Evolutionary conservation across 352 stramenopile genomes (phyloP).

Genomic region (Phytophthora sp.): DNA sequence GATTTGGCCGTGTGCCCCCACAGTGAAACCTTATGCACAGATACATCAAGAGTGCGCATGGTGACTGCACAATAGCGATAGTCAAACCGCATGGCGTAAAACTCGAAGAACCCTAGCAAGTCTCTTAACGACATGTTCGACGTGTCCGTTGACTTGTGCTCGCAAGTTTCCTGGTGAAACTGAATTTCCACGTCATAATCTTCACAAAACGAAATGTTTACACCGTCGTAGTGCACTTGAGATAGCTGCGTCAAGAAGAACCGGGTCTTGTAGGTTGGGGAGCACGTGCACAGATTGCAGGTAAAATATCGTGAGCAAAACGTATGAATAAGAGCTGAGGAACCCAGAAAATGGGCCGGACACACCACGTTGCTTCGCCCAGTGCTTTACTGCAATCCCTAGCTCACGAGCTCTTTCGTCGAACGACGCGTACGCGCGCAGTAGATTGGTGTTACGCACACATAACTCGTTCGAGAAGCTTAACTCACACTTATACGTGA

Average conservation of each 20-base stretch:
- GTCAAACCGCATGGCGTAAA: slow-evolving; percentile 96
- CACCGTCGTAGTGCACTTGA: slow-evolving; percentile 33
- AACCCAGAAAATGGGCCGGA: slow-evolving; percentile 95
- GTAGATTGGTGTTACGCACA: slow-evolving; percentile 73
- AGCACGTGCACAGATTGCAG: slow-evolving; percentile 90
- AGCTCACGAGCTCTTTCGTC: slow-evolving; percentile 84
- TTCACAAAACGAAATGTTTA: slow-evolving; percentile 59
- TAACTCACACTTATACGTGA: slow-evolving; percentile 63
- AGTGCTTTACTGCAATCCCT: slow-evolving; percentile 96
- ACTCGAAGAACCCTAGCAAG: slow-evolving; percentile 96
- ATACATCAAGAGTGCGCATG: slow-evolving; percentile 60
- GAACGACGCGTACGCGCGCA: slow-evolving; percentile 68
- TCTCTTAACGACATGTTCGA: slow-evolving; percentile 47
- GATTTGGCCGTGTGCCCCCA: slow-evolving; percentile 52
- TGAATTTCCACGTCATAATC: slow-evolving; percentile 25
- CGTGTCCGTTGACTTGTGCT: neutral
- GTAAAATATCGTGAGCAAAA: slow-evolving; percentile 97
- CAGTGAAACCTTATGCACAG: slow-evolving; percentile 28
- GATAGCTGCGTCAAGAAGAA: slow-evolving; percentile 41
- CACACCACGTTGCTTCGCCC: slow-evolving; percentile 95
- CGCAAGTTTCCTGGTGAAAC: slow-evolving; percentile 33
- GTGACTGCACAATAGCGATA: slow-evolving; percentile 91
- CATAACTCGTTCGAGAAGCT: slow-evolving; percentile 81
- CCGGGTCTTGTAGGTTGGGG: slow-evolving; percentile 92
- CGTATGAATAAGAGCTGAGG: slow-evolving; percentile 97